phyloP scores from a whole-genome alignment of 192 early-diverging fungal species.

The Rhizoclosmatium sp. region DNA sequence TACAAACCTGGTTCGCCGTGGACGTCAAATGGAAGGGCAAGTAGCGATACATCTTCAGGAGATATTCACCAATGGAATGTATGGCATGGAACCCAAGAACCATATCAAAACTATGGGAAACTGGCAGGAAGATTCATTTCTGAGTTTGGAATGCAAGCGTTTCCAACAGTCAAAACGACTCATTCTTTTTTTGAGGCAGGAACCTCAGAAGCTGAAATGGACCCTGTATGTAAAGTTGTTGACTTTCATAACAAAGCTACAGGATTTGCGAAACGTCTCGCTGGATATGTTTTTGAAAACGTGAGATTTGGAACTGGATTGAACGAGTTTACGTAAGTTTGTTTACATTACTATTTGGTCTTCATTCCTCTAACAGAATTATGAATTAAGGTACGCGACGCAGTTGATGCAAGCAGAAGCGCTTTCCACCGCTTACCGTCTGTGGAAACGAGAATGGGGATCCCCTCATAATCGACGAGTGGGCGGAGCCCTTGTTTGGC shows the following conservation, averaged over 20 bases:
- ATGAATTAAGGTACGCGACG: slow-evolving; percentile 32
- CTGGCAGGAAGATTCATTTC: slow-evolving; percentile 47
- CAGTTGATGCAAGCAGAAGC: slow-evolving; percentile 49
- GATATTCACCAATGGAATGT: slow-evolving; percentile 55
- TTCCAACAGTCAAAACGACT: slow-evolving; percentile 32
- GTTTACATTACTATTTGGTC: background rate
- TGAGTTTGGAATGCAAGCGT: slow-evolving; percentile 54
- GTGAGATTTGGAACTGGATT: slow-evolving; percentile 38
- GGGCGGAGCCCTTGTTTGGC: slow-evolving; percentile 41
- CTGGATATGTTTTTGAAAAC: slow-evolving; percentile 47
- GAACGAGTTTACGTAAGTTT: slow-evolving; percentile 40
- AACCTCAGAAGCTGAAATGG: slow-evolving; percentile 20
- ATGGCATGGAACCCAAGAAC: slow-evolving; percentile 50
- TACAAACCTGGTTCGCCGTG: slow-evolving; percentile 45
- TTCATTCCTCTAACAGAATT: background rate
- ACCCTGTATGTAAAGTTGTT: slow-evolving; percentile 27
- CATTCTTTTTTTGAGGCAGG: slow-evolving; percentile 34
- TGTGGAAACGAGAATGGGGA: slow-evolving; percentile 52
- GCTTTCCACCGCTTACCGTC: slow-evolving; percentile 41
- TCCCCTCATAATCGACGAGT: slow-evolving; percentile 14
- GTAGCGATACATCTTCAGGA: slow-evolving; percentile 32
- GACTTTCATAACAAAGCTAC: slow-evolving; percentile 50
- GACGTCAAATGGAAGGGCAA: slow-evolving; percentile 19
- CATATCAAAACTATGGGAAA: slow-evolving; percentile 47
- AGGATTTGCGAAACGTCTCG: slow-evolving; percentile 40